Conservation (phyloP, 2,329 filamentous ascomycete species). For the Colletotrichum aenigma region DNA sequence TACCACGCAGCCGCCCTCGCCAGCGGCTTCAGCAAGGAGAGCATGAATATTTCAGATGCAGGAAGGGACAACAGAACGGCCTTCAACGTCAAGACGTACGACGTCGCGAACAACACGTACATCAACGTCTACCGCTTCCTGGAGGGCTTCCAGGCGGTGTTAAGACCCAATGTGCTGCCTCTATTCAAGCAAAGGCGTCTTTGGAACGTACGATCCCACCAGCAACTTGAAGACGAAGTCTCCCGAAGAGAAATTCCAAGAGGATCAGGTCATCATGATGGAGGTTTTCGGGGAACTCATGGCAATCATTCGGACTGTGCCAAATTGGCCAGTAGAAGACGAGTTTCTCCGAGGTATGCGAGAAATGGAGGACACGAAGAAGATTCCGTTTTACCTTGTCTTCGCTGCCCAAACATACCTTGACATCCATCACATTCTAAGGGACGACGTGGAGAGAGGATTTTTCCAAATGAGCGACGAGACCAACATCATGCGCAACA, state of each 20-base stretch:
- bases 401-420: not conserved
- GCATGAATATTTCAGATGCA: not conserved
- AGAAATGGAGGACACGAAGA: not conserved
- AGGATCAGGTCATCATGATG: not conserved
- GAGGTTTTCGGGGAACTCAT: not conserved
- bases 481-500: not conserved
- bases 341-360: not conserved
- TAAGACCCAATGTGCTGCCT: not conserved
- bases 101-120: not conserved
- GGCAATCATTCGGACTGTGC: not conserved
- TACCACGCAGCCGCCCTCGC: not conserved
- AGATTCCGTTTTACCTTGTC: not conserved
- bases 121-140: not conserved
- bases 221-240: not conserved
- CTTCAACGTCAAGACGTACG: not conserved
- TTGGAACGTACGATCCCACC: not conserved
- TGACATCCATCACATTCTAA: not conserved
- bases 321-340: not conserved
- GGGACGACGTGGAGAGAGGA: not conserved
- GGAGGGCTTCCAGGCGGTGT: not conserved
- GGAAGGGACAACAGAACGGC: not conserved
- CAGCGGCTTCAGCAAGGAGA: not conserved
- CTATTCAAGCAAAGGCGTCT: not conserved
- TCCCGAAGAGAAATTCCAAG: not conserved
- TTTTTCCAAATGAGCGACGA: not conserved